Base-by-base conservation (phyloP, 2,329 filamentous ascomycete species). In the Colletotrichum cuscutae region DNA sequence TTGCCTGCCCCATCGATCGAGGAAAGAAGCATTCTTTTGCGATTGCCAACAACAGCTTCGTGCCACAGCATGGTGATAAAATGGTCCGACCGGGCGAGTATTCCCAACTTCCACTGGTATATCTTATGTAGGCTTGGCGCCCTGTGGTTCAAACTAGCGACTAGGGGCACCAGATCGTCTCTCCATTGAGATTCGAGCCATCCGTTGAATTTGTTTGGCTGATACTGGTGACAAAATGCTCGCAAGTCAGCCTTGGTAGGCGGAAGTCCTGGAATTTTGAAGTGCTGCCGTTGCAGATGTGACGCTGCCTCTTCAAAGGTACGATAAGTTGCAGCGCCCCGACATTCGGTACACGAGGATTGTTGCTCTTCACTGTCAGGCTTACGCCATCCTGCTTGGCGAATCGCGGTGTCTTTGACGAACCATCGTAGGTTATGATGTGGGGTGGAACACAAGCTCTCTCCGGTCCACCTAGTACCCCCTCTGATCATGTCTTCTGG, bases 351-450 rank as follows among this genome's bases (percentile, higher is more conserved):
- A 9, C 30, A 30, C 0, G 30, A 30, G 30, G 30, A 9, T 0
- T 30, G 0, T 0, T 9, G 30, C 30, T 30, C 30, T 30, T 30
- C 30, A 0, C 0, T 30, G 30, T 30, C 30, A 30, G 2, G 7
- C 0, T 1, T 30, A 2, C 8, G 0, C 30, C 30, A 30, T 30
- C 0, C 30, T 30, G 30, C 28, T 2, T 1, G 30, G 30, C 0
- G 30, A 30, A 30, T 30, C 0, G 30, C 30, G 0, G 30, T 12
- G 26, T 32, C 54, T 28, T 57, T 13, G 8, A 57, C 13, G 24
- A 19, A 57, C 53, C 53, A 56, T 15, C 53, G 7, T 26, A 1
- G 12, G 22, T 26, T 7, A 35, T 2, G 32, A 2, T 35, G 32
- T 13, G 32, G 12, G 32, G 0, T 13, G 1, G 32, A 0, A 13